phyloP scores from a whole-genome alignment of 2,329 filamentous ascomycete species.

The Ophiocordyceps unilateralis region DNA sequence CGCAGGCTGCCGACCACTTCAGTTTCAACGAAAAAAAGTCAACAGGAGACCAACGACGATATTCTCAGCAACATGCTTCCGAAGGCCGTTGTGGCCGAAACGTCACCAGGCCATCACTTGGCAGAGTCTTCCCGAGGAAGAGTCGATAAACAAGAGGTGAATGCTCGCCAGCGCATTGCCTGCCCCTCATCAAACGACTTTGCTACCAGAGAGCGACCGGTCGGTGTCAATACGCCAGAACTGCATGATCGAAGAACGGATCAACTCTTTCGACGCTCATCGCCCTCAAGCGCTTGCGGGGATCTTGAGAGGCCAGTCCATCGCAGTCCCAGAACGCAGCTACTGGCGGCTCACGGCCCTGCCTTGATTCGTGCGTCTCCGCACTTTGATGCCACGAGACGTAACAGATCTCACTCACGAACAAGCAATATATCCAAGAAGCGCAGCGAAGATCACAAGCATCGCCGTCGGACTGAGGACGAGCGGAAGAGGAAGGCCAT shows the following conservation, averaged over 20 bases:
- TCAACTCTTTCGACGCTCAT: constrained; percentile 1
- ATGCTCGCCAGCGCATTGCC: background rate
- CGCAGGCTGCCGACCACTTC: background rate
- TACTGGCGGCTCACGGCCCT: background rate
- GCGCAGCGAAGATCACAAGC: constrained; percentile 6
- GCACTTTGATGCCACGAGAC: background rate
- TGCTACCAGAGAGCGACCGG: background rate
- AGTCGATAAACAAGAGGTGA: background rate
- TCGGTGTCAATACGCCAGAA: background rate
- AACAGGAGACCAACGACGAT: background rate
- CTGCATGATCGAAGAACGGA: background rate
- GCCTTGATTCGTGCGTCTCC: constrained; percentile 1
- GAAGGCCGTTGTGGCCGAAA: background rate
- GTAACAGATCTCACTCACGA: constrained; percentile 10
- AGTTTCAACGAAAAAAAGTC: background rate
- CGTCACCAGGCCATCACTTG: background rate
- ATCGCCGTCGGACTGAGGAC: constrained; percentile 3
- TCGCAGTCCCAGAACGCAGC: constrained; percentile 5
- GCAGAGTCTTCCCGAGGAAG: background rate
- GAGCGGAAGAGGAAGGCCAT: constrained; percentile 14
- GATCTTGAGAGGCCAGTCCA: constrained; percentile 14
- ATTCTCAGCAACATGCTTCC: background rate
- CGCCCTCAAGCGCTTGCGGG: constrained; percentile 11
- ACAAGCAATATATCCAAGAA: constrained; percentile 18
- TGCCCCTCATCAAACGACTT: background rate